phyloP scores from a whole-genome alignment of 768 basidiomycete genomes.

The Brasilioporus rufonigricans region DNA sequence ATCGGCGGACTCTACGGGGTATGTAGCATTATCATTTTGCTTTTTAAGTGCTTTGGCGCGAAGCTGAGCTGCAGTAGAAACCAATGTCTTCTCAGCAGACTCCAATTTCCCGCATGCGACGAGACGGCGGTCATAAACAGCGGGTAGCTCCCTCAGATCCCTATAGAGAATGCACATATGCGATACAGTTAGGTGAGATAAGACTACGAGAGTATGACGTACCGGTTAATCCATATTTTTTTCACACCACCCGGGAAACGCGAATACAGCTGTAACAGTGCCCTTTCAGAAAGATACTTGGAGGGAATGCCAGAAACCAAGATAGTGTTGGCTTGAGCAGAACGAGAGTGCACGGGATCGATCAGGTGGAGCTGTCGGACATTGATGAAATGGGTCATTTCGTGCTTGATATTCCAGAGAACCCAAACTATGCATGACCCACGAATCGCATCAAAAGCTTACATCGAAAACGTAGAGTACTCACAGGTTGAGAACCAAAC shows the following conservation, averaged over 20 bases:
- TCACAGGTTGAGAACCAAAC: slow-evolving; percentile 77
- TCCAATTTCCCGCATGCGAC: slow-evolving; percentile 80
- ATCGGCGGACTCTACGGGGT: slow-evolving; percentile 18
- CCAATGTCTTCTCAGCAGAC: slow-evolving; percentile 73
- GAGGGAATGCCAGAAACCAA: slow-evolving; percentile 87
- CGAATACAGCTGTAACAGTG: slow-evolving; percentile 68
- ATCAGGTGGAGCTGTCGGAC: slow-evolving; percentile 84
- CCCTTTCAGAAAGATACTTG: slow-evolving; percentile 69
- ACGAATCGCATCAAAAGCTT: not conserved
- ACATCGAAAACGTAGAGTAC: slow-evolving; percentile 23
- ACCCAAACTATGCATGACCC: slow-evolving; percentile 63
- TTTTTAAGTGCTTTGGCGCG: slow-evolving; percentile 54
- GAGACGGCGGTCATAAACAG: slow-evolving; percentile 72
- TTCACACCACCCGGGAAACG: slow-evolving; percentile 88
- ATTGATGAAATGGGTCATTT: slow-evolving; percentile 78
- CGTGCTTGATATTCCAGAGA: slow-evolving; percentile 73
- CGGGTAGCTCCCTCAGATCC: slow-evolving; percentile 84
- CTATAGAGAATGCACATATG: slow-evolving; percentile 36
- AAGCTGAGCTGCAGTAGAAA: slow-evolving; percentile 76
- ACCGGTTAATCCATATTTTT: slow-evolving; percentile 91
- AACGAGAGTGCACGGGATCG: slow-evolving; percentile 64
- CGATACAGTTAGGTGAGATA: not conserved
- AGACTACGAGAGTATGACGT: slow-evolving; percentile 9
- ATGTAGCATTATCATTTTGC: slow-evolving; percentile 25
- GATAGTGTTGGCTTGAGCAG: slow-evolving; percentile 86